Base-by-base conservation (phyloP, 108 stramenopile genomes). In the Discostella pseudostelligera region DNA sequence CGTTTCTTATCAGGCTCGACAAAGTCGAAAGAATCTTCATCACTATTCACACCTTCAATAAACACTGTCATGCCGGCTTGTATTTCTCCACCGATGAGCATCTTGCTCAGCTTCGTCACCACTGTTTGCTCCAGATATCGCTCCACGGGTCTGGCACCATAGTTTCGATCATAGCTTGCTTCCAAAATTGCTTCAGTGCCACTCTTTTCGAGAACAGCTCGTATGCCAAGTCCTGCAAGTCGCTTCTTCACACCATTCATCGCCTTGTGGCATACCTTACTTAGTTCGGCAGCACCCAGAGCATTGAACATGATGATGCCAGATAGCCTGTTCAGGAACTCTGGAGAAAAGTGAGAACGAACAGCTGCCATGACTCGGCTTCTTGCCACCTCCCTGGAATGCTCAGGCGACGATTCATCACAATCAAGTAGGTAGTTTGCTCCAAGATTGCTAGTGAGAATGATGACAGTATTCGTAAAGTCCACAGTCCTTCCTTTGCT, bases 261-360 rank as follows among this genome's bases (percentile, higher is more conserved):
- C 28, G 86, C 72, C 65, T 92, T 92, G 0, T 92, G 78, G 50
- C 85, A 84, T 73, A 99, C 95, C 61, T 77, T 76, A 43, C 87
- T 83, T 36, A 99, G 81, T 46, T 99, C 90, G 20, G 61, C 70
- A 36, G 61, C 71, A 39, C 85, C 83, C 8, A 96, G 79, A 16
- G 91, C 74, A 60, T 92, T 85, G 83, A 98, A 98, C 78, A 96
- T 83, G 46, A 97, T 87, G 42, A 96, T 83, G 24, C 93, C 95
- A 39, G 94, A 95, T n/a, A 98, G 75, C 8, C 97, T 90, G 67
- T 98, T 98, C 29, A 98, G 78, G 62, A 98, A 95, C 67, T 98
- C 97, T 17, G 97, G 97, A 1, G 84, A 59, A 65, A 97, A 97
- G 19, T 82, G 79, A 54, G 74, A 53, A 35, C 88, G 68, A 51